These are phyloP conservation scores for Tuctoria greenei DNA, from an alignment of 176 grass and related monocot genomes.

Conservation along the genomic window DNA sequence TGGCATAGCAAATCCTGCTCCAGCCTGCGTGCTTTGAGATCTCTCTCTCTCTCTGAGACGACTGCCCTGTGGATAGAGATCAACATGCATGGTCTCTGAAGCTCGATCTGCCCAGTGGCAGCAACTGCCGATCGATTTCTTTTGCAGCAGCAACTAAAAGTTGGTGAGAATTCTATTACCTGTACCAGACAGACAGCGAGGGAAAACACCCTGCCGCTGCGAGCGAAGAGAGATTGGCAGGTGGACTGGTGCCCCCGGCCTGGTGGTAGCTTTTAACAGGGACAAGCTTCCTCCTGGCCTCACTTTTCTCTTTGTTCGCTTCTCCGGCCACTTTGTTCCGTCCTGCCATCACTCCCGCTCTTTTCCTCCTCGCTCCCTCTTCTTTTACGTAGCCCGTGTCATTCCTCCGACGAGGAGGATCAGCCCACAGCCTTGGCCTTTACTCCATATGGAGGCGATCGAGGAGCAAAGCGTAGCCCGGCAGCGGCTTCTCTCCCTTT, in stretches of 20 bases:
- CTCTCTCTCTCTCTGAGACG: neutral
- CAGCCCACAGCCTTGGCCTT: constrained; percentile 13
- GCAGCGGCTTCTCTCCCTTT: neutral
- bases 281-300: constrained; percentile 88
- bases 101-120: no score
- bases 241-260: neutral
- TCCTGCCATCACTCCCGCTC: neutral
- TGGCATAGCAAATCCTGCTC: neutral
- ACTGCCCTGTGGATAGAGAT: no score
- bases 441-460: constrained; percentile 48
- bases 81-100: no score
- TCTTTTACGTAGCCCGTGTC: constrained; percentile 36
- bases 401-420: constrained; percentile 27
- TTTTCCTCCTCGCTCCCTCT: neutral
- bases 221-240: neutral
- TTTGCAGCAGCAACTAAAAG: constrained; percentile 51
- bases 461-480: constrained; percentile 24
- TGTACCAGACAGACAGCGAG: constrained; percentile 47
- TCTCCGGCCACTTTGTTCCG: constrained; percentile 59
- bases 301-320: constrained; percentile 85
- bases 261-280: constrained; percentile 61
- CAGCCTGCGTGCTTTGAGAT: constrained; percentile 4
- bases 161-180: constrained; percentile 81
- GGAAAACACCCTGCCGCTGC: constrained; percentile 24
- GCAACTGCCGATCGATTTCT: no score